Conservation (phyloP, 2,329 filamentous ascomycete genomes). For the Penicillium hesseltinei region DNA sequence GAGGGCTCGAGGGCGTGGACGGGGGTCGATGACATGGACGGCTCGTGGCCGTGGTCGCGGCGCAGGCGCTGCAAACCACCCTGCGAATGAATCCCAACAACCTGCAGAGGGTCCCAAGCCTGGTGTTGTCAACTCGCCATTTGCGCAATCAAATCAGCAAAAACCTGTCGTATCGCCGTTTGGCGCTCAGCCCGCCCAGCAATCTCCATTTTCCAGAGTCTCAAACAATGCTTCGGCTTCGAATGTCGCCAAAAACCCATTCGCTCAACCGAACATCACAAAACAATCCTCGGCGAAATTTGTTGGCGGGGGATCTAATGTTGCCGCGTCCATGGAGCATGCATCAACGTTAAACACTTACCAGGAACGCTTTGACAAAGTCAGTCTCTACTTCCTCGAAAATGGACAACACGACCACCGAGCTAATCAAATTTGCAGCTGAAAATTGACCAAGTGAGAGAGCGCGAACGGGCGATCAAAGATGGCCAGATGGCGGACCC, state of each 20-base stretch:
- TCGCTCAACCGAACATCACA: background rate
- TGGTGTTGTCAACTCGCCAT: slow-evolving; percentile 22
- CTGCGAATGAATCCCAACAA: background rate
- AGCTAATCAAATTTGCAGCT: slow-evolving; percentile 35
- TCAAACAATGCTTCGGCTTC: slow-evolving; percentile 15
- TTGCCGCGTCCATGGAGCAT: slow-evolving; percentile 25
- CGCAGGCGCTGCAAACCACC: slow-evolving; percentile 19
- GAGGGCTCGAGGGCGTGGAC: slow-evolving; percentile 23
- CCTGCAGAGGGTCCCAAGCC: background rate
- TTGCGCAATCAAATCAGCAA: slow-evolving; percentile 26
- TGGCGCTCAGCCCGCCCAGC: slow-evolving; percentile 14
- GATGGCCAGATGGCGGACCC: slow-evolving; percentile 58
- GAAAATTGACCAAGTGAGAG: slow-evolving; percentile 50
- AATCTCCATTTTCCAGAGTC: slow-evolving; percentile 23
- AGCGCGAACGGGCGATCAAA: slow-evolving; percentile 53
- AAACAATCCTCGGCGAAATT: slow-evolving; percentile 11
- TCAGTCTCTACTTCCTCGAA: slow-evolving; percentile 17
- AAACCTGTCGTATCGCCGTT: slow-evolving; percentile 16
- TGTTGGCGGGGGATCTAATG: slow-evolving; percentile 7
- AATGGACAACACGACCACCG: too few species aligned
- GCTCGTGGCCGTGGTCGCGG: slow-evolving; percentile 19
- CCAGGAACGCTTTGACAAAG: slow-evolving; percentile 39
- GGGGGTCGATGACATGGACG: slow-evolving; percentile 15
- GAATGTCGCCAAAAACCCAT: slow-evolving; percentile 15
- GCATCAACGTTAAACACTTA: slow-evolving; percentile 25